These are phyloP conservation scores for Dioscorea cayenensis DNA, from an alignment of 116 monocot genomes.

Conservation along the genomic window DNA sequence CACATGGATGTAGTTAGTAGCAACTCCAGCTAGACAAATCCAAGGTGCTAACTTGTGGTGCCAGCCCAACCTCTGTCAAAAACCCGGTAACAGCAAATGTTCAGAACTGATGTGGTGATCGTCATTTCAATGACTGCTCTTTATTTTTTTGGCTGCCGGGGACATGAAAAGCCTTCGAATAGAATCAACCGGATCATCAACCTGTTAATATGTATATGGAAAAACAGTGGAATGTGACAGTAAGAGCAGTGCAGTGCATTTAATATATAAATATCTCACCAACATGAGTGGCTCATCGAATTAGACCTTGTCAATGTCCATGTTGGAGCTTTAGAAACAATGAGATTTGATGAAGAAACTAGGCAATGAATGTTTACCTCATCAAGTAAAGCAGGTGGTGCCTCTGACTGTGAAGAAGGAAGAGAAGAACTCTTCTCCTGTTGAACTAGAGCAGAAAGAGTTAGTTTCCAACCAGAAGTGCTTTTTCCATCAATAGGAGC, in stretches of 20 bases:
- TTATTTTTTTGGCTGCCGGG: constrained; percentile 32
- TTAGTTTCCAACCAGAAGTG: constrained; percentile 74
- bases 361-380: constrained; percentile 35
- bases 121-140: constrained; percentile 7
- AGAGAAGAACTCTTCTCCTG: constrained; percentile 25
- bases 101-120: background rate
- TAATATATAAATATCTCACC: no score
- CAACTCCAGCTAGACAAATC: no score
- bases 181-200: constrained; percentile 55
- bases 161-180: constrained; percentile 61
- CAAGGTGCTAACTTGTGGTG: no score
- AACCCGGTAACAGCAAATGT: background rate
- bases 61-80: background rate
- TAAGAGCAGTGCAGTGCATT: no score
- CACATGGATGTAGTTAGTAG: no score
- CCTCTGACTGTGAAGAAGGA: constrained; percentile 10
- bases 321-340: background rate
- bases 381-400: constrained; percentile 24
- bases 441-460: constrained; percentile 50
- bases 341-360: background rate
- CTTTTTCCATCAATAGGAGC: constrained; percentile 28
- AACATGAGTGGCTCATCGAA: no score
- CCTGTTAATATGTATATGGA: constrained; percentile 14
- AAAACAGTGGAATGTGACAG: background rate
- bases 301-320: no score